These are phyloP conservation scores for Suhomyces kilbournensis DNA, from an alignment of 805 yeast species.

Conservation along the genomic window DNA sequence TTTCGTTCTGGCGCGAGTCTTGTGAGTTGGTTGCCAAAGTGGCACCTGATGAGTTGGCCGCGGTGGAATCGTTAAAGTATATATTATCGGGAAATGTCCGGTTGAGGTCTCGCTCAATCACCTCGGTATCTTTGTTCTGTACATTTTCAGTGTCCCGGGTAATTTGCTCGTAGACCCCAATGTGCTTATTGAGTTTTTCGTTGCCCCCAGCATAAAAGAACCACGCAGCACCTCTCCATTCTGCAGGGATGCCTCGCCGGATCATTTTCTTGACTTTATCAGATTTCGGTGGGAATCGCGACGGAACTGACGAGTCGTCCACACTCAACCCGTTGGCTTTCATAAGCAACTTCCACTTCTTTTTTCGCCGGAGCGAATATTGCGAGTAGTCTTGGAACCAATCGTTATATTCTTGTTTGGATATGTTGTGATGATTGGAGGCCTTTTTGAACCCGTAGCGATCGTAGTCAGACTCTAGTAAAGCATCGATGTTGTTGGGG, in stretches of 20 bases:
- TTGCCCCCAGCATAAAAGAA: constrained; percentile 88
- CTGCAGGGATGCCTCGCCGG: constrained; percentile 92
- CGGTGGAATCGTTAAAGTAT: constrained; percentile 55
- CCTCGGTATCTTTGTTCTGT: constrained; percentile 77
- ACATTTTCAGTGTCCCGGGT: constrained; percentile 54
- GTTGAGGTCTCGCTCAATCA: constrained; percentile 89
- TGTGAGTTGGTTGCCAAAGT: constrained; percentile 1
- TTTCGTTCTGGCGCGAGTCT: constrained; percentile 39
- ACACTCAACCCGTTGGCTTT: constrained; percentile 63
- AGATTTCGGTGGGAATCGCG: constrained; percentile 71
- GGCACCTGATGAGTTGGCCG: constrained; percentile 3
- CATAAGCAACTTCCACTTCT: constrained; percentile 73
- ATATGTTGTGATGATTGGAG: constrained; percentile 43
- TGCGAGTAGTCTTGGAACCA: constrained; percentile 76
- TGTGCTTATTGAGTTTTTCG: constrained; percentile 63
- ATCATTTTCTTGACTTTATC: constrained; percentile 78
- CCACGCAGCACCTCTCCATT: constrained; percentile 98
- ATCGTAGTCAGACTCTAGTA: constrained; percentile 38
- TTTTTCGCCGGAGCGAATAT: constrained; percentile 61
- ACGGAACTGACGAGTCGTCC: constrained; percentile 39
- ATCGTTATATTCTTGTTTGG: constrained; percentile 55
- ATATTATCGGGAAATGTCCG: constrained; percentile 94
- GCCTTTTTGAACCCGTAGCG: constrained; percentile 85
- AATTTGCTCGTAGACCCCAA: constrained; percentile 70
- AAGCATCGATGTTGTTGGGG: neutral